Base-by-base conservation (phyloP, 352 stramenopile species). In the Phytophthora brassicae region DNA sequence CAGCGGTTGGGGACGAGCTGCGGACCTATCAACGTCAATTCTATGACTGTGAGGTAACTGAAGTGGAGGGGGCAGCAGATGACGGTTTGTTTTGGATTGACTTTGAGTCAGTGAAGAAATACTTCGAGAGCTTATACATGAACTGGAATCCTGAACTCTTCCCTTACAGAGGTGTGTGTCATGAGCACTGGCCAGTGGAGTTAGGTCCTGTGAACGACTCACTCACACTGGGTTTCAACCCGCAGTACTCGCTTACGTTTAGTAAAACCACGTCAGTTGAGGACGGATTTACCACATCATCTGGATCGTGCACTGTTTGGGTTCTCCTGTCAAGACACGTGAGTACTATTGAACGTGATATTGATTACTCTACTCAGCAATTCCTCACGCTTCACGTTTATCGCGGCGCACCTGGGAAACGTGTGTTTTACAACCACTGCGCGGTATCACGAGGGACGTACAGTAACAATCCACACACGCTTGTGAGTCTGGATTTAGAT, bases 11-110 rank as follows among this genome's bases (percentile, higher is more conserved):
- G n/a, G 50, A 64, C 1, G 61, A 80, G 7, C 64, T 93, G 6
- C 76, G 78, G 6, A 49, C 50, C 6, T 87, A 89, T 46, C 70
- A 90, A 36, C 46, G 55, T 4, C 75, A 89, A 26, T 84, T 82
- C 20, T 89, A 89, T 46, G 39, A 50, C 31, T 23, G 49, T 16
- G 49, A 70, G 4, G 51, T 69, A 31, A 60, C 26, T 6, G 46
- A 66, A 20, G 36, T 48, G 17, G 63, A 59, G 11, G n/a, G n/a
- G n/a, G n/a, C n/a, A n/a, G 28, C 43, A 48, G 95, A 99, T 60
- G 90, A 98, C 61, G 96, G 96, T 2, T 79, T 98, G 11, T 99
- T 99, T 68, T 99, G 92, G 90, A 98, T 99, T 52, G 87, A 97
- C 56, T 96, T 97, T 62, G 82, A 94, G 6, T 97, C 96, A 28